Conservation (phyloP, 164 flowering plant species). For the Chimonanthus praecox region DNA sequence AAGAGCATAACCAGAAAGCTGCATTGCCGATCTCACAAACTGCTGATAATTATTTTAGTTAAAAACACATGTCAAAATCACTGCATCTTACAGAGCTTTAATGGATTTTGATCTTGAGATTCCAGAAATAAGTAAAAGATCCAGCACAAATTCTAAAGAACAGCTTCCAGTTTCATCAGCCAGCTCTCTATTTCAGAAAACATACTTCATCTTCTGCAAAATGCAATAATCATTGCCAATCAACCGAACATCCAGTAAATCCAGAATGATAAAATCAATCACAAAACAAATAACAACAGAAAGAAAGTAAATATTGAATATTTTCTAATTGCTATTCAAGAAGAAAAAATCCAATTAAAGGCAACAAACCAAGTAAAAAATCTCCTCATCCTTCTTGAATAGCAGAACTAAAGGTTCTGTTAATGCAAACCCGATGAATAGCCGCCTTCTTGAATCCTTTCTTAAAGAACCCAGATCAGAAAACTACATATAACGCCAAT, state of each 20-base stretch:
- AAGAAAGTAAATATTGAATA: too few relatives aligned
- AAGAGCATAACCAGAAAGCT: not conserved
- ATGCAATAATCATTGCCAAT: not conserved
- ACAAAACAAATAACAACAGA: not conserved
- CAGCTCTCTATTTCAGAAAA: not conserved
- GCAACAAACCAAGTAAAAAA: not conserved
- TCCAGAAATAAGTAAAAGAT: not conserved
- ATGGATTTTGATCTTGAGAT: not conserved
- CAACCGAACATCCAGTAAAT: not conserved
- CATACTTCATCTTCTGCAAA: slow-evolving; percentile 5
- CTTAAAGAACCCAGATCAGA: not conserved
- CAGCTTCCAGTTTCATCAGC: slow-evolving; percentile 2
- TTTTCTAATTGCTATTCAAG: too few relatives aligned
- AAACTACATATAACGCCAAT: too few relatives aligned
- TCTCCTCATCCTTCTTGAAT: not conserved
- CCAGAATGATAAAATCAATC: too few relatives aligned
- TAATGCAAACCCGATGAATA: not conserved
- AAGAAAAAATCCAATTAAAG: not conserved
- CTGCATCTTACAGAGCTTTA: not conserved
- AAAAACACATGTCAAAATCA: not conserved
- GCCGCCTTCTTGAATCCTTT: not conserved
- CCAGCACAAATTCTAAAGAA: too few relatives aligned
- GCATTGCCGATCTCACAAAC: not conserved
- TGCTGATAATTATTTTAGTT: not conserved
- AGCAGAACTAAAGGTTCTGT: not conserved